phyloP scores from a whole-genome alignment of 345 rosid species.

The Noccaea bulbosa region DNA sequence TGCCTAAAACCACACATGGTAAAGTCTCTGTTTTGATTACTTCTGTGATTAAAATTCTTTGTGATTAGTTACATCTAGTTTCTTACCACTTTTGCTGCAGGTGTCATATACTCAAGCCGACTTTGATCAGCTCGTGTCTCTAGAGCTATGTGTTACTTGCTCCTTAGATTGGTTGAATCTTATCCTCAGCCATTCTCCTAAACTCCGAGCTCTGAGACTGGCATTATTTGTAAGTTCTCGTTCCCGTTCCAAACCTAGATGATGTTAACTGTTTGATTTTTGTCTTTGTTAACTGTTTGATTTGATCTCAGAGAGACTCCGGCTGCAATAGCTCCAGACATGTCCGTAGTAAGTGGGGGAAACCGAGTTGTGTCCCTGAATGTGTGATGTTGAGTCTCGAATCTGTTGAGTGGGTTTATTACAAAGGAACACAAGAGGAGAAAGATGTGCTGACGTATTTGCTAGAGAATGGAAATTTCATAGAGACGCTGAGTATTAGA shows the following conservation, averaged over 20 bases:
- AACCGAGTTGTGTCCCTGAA: conserved; percentile 15
- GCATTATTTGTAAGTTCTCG: background rate
- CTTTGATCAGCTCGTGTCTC: conserved; percentile 24
- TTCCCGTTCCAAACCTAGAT: background rate
- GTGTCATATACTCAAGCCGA: background rate
- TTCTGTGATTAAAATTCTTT: background rate
- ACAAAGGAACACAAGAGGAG: conserved; percentile 18
- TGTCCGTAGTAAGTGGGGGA: conserved; percentile 6
- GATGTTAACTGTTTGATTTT: background rate
- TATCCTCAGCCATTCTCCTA: conserved; percentile 1
- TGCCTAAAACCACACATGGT: conserved; percentile 12
- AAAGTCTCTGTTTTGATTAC: background rate
- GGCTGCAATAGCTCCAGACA: background rate
- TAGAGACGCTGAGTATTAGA: background rate
- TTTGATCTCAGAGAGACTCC: conserved; percentile 5
- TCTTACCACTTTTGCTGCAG: conserved; percentile 8
- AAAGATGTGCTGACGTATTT: background rate
- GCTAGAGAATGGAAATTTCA: background rate
- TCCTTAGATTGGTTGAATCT: conserved; percentile 19
- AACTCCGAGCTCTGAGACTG: conserved; percentile 11
- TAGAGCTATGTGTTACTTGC: conserved; percentile 5
- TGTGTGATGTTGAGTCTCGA: conserved; percentile 7
- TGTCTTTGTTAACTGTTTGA: background rate
- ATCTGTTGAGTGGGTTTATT: background rate
- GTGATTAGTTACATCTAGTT: background rate